These are phyloP conservation scores for Crithidia sp. DNA, from an alignment of 208 protist species.

Conservation along the genomic window DNA sequence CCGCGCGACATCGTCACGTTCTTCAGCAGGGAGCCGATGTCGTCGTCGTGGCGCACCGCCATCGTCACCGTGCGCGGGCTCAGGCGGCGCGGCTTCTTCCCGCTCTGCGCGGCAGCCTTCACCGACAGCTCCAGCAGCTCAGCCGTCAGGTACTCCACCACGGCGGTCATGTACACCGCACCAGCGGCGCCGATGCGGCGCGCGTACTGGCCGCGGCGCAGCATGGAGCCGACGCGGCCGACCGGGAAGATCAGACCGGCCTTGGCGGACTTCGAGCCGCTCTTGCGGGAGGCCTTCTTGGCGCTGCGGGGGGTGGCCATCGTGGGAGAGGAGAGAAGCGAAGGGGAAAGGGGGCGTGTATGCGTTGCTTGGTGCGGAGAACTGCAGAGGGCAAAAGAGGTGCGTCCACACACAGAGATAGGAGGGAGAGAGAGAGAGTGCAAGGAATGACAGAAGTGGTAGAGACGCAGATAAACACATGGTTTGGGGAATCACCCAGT, in stretches of 20 bases:
- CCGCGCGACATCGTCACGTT: constrained; percentile 83
- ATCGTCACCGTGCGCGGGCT: constrained; percentile 71
- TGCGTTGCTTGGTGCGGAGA: background rate
- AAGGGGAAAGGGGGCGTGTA: background rate
- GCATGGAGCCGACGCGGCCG: constrained; percentile 96
- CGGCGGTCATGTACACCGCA: constrained; percentile 98
- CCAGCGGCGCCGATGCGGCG: constrained; percentile 96
- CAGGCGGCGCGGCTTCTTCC: constrained; percentile 67
- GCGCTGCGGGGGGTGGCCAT: constrained; percentile 73
- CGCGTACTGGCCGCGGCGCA: constrained; percentile 96
- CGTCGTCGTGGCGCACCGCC: constrained; percentile 76
- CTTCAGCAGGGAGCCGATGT: constrained; percentile 46
- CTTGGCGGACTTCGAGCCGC: constrained; percentile 88
- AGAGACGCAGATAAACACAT: too few relatives aligned
- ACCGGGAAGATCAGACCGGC: constrained; percentile 99
- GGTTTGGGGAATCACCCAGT: too few relatives aligned
- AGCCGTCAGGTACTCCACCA: constrained; percentile 97
- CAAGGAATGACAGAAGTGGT: too few relatives aligned
- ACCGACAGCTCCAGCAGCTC: constrained; percentile 74
- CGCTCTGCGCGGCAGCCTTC: constrained; percentile 60
- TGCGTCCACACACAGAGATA: background rate
- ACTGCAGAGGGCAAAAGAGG: background rate
- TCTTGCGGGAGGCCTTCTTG: constrained; percentile 81
- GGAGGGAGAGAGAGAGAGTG: background rate
- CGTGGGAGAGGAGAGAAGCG: background rate